Base-by-base conservation (phyloP, 1,284 basidiomycete genomes). In the Fomitopsis pinicola region DNA sequence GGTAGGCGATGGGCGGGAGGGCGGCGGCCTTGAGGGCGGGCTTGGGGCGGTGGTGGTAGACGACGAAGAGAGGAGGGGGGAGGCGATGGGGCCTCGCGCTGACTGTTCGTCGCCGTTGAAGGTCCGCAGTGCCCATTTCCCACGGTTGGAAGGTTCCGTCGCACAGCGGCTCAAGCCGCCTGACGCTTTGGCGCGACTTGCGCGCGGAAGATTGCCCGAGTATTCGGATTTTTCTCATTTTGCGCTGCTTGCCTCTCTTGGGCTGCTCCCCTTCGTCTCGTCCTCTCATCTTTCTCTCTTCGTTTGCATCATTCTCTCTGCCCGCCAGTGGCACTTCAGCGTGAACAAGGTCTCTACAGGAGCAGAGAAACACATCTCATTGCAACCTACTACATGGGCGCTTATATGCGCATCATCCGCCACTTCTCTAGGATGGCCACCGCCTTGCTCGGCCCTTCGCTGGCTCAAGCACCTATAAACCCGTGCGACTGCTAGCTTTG, bases 41-140 rank as follows among this genome's bases (percentile, higher is more conserved):
- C 67, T 71, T 63, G 71, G 68, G 70, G 72, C 68, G 76, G 72
- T 76, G 76, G 75, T 79, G 78, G 77, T 76, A 73, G 75, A 65
- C 62, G 72, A 65, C 65, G 67, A 70, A 68, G 64, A 66, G 68
- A 64, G 62, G 65, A n/a, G 62, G 60, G 55, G 67, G 63, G 66
- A 59, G 58, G 62, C 62, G 64, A 64, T 61, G 69, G 66, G 68
- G 62, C 58, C 63, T 58, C 53, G 62, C 45, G 64, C 62, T 57
- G 66, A 64, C 63, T 65, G 67, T 62, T 63, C 63, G 59, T 59
- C 64, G 63, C 66, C 67, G 68, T 70, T 69, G 67, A 69, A 71
- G 63, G 69, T 70, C 72, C 71, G 69, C 65, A 67, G 65, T 61
- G 62, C 62, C 66, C 63, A 64, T 72, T 73, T 71, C 71, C 71